Percentiles rank a stretch among this genome's conserved stretches.
These are phyloP conservation scores for Seminavis robusta DNA, from an alignment of 108 stramenopile species.

Conservation along the genomic window DNA sequence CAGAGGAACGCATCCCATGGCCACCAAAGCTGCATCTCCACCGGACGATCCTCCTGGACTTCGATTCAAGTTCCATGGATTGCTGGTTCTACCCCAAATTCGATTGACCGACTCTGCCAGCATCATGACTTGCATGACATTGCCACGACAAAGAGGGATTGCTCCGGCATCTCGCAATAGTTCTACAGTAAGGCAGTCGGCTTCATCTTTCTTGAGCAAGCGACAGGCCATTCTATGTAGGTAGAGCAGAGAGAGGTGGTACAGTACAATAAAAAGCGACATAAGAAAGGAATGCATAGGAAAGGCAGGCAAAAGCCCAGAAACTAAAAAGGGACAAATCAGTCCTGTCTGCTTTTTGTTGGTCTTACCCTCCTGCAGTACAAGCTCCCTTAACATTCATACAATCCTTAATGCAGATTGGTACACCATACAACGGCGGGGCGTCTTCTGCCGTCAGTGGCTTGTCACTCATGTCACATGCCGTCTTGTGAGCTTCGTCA, in stretches of 20 bases:
- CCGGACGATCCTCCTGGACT: slow-evolving; percentile 27
- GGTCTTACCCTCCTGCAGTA: neutral
- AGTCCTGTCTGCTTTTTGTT: too few relatives aligned
- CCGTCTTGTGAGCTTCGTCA: slow-evolving; percentile 2
- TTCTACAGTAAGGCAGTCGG: slow-evolving; percentile 1
- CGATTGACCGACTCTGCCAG: slow-evolving; percentile 2
- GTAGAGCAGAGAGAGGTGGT: too few relatives aligned
- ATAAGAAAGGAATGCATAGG: too few relatives aligned
- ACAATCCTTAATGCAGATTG: neutral
- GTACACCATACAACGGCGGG: slow-evolving; percentile 3
- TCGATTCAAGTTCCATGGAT: slow-evolving; percentile 5
- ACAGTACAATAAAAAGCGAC: too few relatives aligned
- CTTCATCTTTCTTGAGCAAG: neutral
- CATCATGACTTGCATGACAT: slow-evolving; percentile 5
- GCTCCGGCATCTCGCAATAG: slow-evolving; percentile 2
- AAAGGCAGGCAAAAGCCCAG: too few relatives aligned
- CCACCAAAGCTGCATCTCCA: slow-evolving; percentile 39
- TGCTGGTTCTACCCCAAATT: slow-evolving; percentile 3
- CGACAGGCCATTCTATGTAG: slow-evolving; percentile 9
- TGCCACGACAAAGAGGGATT: slow-evolving; percentile 2
- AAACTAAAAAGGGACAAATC: too few relatives aligned
- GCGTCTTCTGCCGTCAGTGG: too few relatives aligned
- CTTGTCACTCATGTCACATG: neutral
- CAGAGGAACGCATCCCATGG: slow-evolving; percentile 29
- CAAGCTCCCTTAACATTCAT: neutral